Percentiles rank a stretch among this genome's conserved stretches.
These are phyloP conservation scores for Solanum gracilifrons DNA, from an alignment of 257 asterid genomes.

Conservation along the genomic window DNA sequence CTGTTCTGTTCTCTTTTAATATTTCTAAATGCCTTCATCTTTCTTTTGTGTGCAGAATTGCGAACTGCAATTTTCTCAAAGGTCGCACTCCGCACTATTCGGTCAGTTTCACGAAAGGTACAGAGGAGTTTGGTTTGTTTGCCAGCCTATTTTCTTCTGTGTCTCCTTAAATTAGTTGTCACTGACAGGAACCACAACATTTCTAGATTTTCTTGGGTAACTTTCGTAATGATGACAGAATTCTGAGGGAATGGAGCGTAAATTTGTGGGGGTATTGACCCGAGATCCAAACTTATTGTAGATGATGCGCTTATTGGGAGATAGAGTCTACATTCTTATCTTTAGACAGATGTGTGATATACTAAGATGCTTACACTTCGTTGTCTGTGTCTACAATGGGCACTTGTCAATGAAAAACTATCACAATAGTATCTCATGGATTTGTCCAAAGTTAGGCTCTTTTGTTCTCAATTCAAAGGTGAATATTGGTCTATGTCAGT, in stretches of 20 bases:
- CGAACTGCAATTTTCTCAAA: constrained; percentile 93
- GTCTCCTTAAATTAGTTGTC: neutral
- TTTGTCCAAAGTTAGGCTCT: neutral
- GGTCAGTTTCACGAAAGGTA: constrained; percentile 92
- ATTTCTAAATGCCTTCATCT: constrained; percentile 5
- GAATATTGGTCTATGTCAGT: neutral
- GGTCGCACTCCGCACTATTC: constrained; percentile 87
- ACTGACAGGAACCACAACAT: neutral
- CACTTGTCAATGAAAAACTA: neutral
- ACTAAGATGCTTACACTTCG: neutral
- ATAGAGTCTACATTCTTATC: neutral
- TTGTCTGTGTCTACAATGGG: neutral
- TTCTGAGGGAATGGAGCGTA: neutral
- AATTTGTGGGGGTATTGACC: neutral
- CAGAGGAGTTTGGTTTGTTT: neutral
- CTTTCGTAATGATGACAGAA: neutral
- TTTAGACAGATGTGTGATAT: neutral
- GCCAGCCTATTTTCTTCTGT: neutral
- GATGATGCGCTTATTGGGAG: neutral
- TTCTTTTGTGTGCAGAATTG: constrained; percentile 40
- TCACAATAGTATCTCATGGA: neutral
- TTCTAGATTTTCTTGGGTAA: neutral
- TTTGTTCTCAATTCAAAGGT: neutral
- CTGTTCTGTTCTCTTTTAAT: neutral
- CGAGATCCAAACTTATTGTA: neutral